Percentiles rank a stretch among this genome's conserved stretches.
Conservation (phyloP, 2,329 filamentous ascomycete genomes). For the Calonectria fujianensis region DNA sequence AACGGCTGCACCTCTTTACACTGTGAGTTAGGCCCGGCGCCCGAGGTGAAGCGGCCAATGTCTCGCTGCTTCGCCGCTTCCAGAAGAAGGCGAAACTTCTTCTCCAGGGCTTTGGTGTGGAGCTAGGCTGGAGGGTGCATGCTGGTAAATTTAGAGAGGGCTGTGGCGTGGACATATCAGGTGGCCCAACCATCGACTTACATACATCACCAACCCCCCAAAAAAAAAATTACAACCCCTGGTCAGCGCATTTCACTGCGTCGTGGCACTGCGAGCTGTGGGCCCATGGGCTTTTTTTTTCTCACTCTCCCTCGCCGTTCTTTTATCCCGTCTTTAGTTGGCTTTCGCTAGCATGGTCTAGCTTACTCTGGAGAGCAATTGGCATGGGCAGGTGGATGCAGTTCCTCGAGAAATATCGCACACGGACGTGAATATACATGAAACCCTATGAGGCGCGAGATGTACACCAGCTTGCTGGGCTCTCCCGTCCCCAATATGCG, state of each 20-base stretch:
- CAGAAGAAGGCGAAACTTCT: conserved; percentile 39
- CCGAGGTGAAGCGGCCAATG: conserved; percentile 14
- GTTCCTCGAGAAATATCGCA: conserved; percentile 37
- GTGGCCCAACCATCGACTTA: conserved; percentile 24
- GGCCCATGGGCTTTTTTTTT: conserved; percentile 12
- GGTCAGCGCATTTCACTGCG: background rate
- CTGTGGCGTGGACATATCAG: conserved; percentile 20
- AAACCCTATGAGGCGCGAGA: conserved; percentile 13
- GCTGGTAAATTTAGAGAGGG: background rate
- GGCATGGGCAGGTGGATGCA: conserved; percentile 31
- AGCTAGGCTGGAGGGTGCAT: conserved; percentile 12
- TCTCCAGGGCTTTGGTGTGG: conserved; percentile 16
- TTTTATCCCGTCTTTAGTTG: background rate
- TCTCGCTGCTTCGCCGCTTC: conserved; percentile 29
- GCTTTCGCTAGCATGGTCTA: background rate
- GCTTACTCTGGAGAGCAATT: background rate
- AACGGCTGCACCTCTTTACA: conserved; percentile 19
- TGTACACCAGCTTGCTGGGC: conserved; percentile 20
- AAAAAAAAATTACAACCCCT: conserved; percentile 19
- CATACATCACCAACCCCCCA: conserved; percentile 15
- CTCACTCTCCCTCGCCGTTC: background rate
- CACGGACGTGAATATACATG: conserved; percentile 21
- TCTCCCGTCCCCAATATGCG: conserved; percentile 8
- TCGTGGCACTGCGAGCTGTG: conserved; percentile 24
- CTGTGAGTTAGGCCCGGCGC: conserved; percentile 15